Conservation (phyloP, 768 basidiomycete species). For the Podaxis rugospora region DNA sequence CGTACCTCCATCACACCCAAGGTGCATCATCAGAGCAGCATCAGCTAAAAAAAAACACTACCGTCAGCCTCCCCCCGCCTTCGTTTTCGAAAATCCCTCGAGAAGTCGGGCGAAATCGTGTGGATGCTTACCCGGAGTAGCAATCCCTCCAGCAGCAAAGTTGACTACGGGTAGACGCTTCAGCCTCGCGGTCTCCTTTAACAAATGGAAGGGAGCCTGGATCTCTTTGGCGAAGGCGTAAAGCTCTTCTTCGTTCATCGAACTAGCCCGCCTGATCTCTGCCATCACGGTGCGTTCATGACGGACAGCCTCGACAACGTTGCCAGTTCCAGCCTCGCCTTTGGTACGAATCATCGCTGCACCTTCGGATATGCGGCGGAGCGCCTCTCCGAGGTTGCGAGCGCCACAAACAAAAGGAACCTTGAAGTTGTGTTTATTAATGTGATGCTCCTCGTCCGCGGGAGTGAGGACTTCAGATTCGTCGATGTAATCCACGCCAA, state of each 20-base stretch:
- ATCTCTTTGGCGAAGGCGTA: constrained; percentile 92
- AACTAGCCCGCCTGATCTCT: constrained; percentile 80
- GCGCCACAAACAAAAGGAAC: constrained; percentile 96
- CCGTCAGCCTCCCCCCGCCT: background rate
- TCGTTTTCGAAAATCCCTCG: background rate
- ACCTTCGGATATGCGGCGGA: constrained; percentile 94
- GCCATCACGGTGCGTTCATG: constrained; percentile 81
- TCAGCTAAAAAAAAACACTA: constrained; percentile 51
- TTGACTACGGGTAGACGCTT: constrained; percentile 94
- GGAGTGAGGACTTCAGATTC: constrained; percentile 94
- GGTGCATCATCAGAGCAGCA: constrained; percentile 98
- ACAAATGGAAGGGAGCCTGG: constrained; percentile 88
- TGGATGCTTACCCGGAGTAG: constrained; percentile 68
- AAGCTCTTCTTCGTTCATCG: constrained; percentile 93
- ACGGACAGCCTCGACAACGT: constrained; percentile 91
- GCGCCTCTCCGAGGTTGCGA: constrained; percentile 91
- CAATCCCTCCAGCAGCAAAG: constrained; percentile 93
- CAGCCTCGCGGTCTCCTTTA: constrained; percentile 93
- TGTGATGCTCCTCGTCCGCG: constrained; percentile 94
- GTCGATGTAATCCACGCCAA: constrained; percentile 96
- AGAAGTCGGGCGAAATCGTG: background rate
- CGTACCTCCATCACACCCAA: constrained; percentile 93
- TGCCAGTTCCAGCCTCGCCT: constrained; percentile 87
- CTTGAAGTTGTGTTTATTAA: constrained; percentile 95
- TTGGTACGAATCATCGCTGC: constrained; percentile 99